Evolutionary conservation across 768 basidiomycete species (phyloP), one percentile per base, ranked within the genome.

Genomic region (Agrocybe pediades): DNA sequence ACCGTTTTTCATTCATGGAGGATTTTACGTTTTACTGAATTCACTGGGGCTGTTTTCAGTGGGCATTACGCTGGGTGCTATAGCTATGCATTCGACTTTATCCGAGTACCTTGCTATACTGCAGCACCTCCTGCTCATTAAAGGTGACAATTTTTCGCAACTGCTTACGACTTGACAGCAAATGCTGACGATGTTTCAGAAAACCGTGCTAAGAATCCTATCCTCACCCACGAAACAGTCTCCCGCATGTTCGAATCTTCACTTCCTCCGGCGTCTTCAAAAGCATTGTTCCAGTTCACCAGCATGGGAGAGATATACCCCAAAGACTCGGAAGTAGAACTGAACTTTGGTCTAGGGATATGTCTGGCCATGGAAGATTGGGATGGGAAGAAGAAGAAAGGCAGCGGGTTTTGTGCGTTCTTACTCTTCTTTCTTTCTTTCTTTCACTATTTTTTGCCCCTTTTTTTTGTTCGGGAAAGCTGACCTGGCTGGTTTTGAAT

Each of bases 371-470:
- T 61, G 3, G 52, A 39, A 2, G 71, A 74, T 51, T 61, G 56
- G 51, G 62, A 66, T 9, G 68, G 67, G 0, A 57, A 60, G 29
- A 63, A 71, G 40, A 70, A 58, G 54, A 69, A 67, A 44, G 65
- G 65, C 11, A 67, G 70, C 1, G 72, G 62, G 21, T 65, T 63
- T 24, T 73, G 72, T 73, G 46, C 58, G 72, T 65, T 26, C n/a
- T n/a, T n/a, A n/a, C n/a, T n/a, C n/a, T n/a, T n/a, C n/a, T n/a
- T 25, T 25, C 26, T 19, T 15, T 15, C 9, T 36, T 8, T 4
- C 41, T 16, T 25, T 25, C 11, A 24, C n/a, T n/a, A 24, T 27
- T 16, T 17, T 21, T 5, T 29, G 7, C 16, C 9, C 7, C 3
- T 41, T 64, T 25, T 6, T 21, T 42, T 8, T 4, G 13, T 42